Base-by-base conservation (phyloP, 495 filamentous ascomycete genomes). In the Ramalina peruviana region DNA sequence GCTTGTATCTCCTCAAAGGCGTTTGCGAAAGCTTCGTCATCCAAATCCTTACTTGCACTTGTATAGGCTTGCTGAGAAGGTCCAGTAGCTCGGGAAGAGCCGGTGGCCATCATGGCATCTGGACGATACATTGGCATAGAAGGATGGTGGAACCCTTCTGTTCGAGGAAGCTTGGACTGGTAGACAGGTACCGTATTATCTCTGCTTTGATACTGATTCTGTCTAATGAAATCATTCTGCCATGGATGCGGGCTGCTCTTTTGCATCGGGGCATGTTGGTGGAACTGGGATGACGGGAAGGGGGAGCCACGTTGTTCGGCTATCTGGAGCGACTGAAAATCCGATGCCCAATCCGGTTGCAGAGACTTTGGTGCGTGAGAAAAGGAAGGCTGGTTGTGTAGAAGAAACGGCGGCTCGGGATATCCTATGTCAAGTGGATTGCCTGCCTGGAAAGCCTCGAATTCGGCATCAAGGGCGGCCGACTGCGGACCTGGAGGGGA, bases 371-470 rank as follows among this genome's bases (percentile, higher is more conserved):
- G 38, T 19, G 54, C 57, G 37, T 26, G 59, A 52, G 6, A 60
- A 57, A 3, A 13, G 20, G 36, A 27, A 19, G 40, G 65, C 27
- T 10, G 61, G 57, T 10, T 48, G 25, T 12, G n/a, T 51, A 40
- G 16, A 33, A 54, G 41, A 49, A 48, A 12, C 20, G 40, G 42
- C 20, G 49, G 55, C n/a, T 49, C 46, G 4, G 45, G 50, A 26
- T 40, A 46, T 15, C 54, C 43, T 60, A 59, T 12, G 54, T 64
- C 33, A 55, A 64, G 23, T 58, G 64, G 58, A 55, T 73, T 54
- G 11, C 76, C 75, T 9, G 78, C 73, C 65, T 85, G 80, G 50
- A 87, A 87, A 25, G 82, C 78, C 52, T 83, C 74, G 53, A 85
- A 85, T 51, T 87, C 82, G 13, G 72, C 67, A 57, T 87, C 82